These are phyloP conservation scores for Beauveria sp. DNA, from an alignment of 2,329 filamentous ascomycete genomes.

Conservation along the genomic window DNA sequence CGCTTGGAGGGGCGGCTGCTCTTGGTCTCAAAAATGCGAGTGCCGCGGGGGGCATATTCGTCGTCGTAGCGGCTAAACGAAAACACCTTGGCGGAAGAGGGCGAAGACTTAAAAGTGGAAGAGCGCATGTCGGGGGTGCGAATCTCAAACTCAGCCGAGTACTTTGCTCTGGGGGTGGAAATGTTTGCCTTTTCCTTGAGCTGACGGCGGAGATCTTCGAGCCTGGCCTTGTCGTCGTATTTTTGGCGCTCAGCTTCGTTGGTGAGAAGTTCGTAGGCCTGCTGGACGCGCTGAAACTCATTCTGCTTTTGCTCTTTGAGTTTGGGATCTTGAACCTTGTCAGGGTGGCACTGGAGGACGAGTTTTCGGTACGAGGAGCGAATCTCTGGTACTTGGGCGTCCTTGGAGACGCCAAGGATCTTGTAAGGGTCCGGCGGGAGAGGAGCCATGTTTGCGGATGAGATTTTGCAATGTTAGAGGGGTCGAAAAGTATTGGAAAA, in stretches of 20 bases:
- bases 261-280: slow-evolving; percentile 84
- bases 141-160: slow-evolving; percentile 36
- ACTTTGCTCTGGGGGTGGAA: slow-evolving; percentile 32
- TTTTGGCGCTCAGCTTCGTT: slow-evolving; percentile 64
- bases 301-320: slow-evolving; percentile 72
- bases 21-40: slow-evolving; percentile 36
- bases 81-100: slow-evolving; percentile 28
- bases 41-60: slow-evolving; percentile 28
- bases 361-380: slow-evolving; percentile 77
- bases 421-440: slow-evolving; percentile 69
- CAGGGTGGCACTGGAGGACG: slow-evolving; percentile 80
- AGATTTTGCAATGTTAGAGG: slow-evolving; percentile 12
- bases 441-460: slow-evolving; percentile 34
- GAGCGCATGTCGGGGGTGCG: slow-evolving; percentile 43
- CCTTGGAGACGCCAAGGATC: slow-evolving; percentile 63
- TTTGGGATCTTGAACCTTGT: slow-evolving; percentile 75
- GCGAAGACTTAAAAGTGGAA: slow-evolving; percentile 31
- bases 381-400: slow-evolving; percentile 64
- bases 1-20: slow-evolving; percentile 33
- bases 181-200: slow-evolving; percentile 35
- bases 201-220: slow-evolving; percentile 57
- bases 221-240: slow-evolving; percentile 69
- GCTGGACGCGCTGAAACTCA: slow-evolving; percentile 86
- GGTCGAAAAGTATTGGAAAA: no score
- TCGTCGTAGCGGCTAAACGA: slow-evolving; percentile 37